phyloP scores from a whole-genome alignment of 768 basidiomycete genomes.

The Psilocybe tampanensis region DNA sequence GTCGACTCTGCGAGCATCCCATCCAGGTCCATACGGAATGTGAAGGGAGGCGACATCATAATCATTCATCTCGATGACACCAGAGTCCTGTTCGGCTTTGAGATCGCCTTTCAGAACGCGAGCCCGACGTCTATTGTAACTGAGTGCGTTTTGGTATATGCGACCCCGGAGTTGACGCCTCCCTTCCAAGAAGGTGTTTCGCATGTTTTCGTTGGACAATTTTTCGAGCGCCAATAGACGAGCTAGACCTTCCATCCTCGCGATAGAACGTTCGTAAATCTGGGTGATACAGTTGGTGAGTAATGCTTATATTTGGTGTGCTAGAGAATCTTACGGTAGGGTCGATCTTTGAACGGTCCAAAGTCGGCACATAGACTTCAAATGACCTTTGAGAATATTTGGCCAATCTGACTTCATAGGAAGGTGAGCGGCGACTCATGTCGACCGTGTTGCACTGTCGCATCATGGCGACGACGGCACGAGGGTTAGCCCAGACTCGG shows the following conservation, averaged over 20 bases:
- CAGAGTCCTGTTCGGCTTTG: conserved; percentile 43
- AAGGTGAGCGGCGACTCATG: conserved; percentile 63
- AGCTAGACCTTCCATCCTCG: conserved; percentile 58
- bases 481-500: conserved; percentile 62
- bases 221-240: conserved; percentile 65
- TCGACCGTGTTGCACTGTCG: conserved; percentile 68
- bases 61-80: conserved; percentile 53
- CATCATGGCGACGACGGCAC: conserved; percentile 63
- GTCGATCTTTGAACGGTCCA: conserved; percentile 54
- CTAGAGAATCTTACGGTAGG: conserved; percentile 47
- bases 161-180: conserved; percentile 54
- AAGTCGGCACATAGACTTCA: conserved; percentile 57
- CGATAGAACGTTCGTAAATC: conserved; percentile 65
- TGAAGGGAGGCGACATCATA: conserved; percentile 59
- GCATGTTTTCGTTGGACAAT: conserved; percentile 44
- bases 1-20: conserved; percentile 58
- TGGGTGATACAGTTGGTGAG: conserved; percentile 17
- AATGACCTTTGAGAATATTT: conserved; percentile 59
- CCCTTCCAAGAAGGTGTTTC: conserved; percentile 47
- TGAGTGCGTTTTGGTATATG: conserved; percentile 29
- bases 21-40: conserved; percentile 65
- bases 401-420: conserved; percentile 62
- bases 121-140: conserved; percentile 32
- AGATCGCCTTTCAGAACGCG: conserved; percentile 57
- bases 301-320: background rate